phyloP scores from a whole-genome alignment of 768 basidiomycete species.

The Coprinopsis strossmayeri region DNA sequence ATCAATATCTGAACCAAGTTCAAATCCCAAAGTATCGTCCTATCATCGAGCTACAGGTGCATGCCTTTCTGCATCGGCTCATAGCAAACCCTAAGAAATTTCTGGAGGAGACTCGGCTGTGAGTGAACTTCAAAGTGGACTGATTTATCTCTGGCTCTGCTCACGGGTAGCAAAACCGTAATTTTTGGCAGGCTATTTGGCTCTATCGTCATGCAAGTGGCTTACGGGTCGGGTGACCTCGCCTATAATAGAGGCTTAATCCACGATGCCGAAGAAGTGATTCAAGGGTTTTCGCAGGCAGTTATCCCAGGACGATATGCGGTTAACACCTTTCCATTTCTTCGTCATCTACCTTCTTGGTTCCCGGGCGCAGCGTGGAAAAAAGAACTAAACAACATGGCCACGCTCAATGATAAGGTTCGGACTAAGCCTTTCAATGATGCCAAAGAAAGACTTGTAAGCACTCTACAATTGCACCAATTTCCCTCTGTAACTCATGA shows the following conservation, averaged over 20 bases:
- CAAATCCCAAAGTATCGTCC: conserved; percentile 18
- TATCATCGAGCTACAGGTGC: conserved; percentile 18
- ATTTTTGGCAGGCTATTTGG: conserved; percentile 2
- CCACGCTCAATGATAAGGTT: background rate
- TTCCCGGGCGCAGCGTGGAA: conserved; percentile 8
- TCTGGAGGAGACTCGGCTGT: conserved; percentile 1
- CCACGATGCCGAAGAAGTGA: background rate
- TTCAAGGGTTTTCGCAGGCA: background rate
- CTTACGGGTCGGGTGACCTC: conserved; percentile 4
- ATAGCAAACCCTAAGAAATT: conserved; percentile 6
- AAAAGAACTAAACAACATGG: background rate
- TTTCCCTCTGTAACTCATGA: background rate
- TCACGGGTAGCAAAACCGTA: too few species aligned
- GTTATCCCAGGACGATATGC: conserved; percentile 4
- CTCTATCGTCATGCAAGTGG: conserved; percentile 6
- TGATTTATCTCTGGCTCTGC: background rate
- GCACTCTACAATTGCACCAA: background rate
- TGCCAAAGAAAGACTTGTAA: too few species aligned
- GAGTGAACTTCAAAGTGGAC: background rate
- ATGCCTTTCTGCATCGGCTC: conserved; percentile 13
- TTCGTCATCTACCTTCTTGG: conserved; percentile 7
- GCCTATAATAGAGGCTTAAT: background rate
- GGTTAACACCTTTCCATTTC: conserved; percentile 2
- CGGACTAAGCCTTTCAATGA: background rate
- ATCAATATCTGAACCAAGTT: conserved; percentile 19